phyloP scores from a whole-genome alignment of 106 monocot genomes.

The Dioscorea dumetorum region DNA sequence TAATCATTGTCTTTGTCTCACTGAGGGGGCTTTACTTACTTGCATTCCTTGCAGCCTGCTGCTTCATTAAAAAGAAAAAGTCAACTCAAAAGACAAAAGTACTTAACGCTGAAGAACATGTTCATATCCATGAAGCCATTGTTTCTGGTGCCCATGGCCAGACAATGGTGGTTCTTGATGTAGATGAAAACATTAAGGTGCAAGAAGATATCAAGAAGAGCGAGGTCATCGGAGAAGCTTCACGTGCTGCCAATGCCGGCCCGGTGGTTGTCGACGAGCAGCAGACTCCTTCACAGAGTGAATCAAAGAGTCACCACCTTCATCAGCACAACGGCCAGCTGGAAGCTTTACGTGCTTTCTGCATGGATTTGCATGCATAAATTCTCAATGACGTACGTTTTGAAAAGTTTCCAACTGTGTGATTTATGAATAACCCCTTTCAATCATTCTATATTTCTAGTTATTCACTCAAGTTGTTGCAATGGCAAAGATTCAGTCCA shows the following conservation, averaged over 20 bases:
- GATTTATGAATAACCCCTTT: no score
- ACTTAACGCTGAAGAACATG: slow-evolving; percentile 34
- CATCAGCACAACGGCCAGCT: background rate
- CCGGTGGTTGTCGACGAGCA: background rate
- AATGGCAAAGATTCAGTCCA: no score
- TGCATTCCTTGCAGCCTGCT: slow-evolving; percentile 58
- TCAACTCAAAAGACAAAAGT: slow-evolving; percentile 10
- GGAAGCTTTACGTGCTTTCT: background rate
- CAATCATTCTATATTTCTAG: no score
- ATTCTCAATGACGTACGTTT: no score
- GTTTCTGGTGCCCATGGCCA: slow-evolving; percentile 45
- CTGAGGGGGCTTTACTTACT: slow-evolving; percentile 63
- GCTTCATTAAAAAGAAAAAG: slow-evolving; percentile 61
- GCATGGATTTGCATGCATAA: background rate
- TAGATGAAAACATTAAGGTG: slow-evolving; percentile 51
- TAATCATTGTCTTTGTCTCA: slow-evolving; percentile 58
- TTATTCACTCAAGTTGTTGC: no score
- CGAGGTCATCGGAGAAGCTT: slow-evolving; percentile 4
- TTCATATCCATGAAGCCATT: slow-evolving; percentile 41
- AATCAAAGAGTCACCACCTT: background rate
- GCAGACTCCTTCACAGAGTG: slow-evolving; percentile 7
- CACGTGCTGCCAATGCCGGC: background rate
- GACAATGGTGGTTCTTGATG: slow-evolving; percentile 15
- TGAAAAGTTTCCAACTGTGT: no score
- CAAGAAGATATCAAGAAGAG: slow-evolving; percentile 40